Base-by-base conservation (phyloP, 163 green algal genomes). In the Chlorella variabilis region DNA sequence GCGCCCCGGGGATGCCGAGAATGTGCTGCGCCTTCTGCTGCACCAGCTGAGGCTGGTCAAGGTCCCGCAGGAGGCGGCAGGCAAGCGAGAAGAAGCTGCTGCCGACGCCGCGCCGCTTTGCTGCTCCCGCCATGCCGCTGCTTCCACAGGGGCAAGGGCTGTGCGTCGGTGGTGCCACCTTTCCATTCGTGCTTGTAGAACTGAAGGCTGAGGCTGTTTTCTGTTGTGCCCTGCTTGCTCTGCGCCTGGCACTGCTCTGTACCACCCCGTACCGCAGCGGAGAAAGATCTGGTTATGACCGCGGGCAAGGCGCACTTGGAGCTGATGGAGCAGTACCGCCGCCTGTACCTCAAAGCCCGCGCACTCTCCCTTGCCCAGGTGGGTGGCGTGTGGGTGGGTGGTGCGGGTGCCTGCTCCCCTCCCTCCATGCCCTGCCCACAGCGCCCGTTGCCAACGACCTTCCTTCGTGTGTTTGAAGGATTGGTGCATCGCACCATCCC, bases 261-360 rank as follows among this genome's bases (percentile, higher is more conserved):
- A 21, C 29, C 36, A 17, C 58, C 5, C 25, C 21, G 23, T 9
- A 75, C 34, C 36, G 69, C 58, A 67, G 80, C 78, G 15, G 58
- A 65, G 61, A 77, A 75, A 65, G 68, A 87, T 33, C 41, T 74
- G 36, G 13, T 91, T 34, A 61, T 90, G 54, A 66, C 27, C 23
- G 81, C 73, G 29, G 78, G 63, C 34, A 89, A 86, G 73, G 74
- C 56, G 29, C 90, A 94, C 39, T 81, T 96, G 58, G 84, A 91
- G 31, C 49, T 76, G 25, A 71, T 96, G 65, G 91, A 94, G 61
- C 84, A 67, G 15, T 67, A 87, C 78, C 81, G 92, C 20, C 84
- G 83, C 56, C 78, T 94, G 56, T 93, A 93, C 71, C 74, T 91
- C 27, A 80, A 88, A 31, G 86, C 87, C 1, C 83, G 90, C 1